These are phyloP conservation scores for Penicillium sp. DNA, from an alignment of 2,329 filamentous ascomycete species.

Conservation along the genomic window DNA sequence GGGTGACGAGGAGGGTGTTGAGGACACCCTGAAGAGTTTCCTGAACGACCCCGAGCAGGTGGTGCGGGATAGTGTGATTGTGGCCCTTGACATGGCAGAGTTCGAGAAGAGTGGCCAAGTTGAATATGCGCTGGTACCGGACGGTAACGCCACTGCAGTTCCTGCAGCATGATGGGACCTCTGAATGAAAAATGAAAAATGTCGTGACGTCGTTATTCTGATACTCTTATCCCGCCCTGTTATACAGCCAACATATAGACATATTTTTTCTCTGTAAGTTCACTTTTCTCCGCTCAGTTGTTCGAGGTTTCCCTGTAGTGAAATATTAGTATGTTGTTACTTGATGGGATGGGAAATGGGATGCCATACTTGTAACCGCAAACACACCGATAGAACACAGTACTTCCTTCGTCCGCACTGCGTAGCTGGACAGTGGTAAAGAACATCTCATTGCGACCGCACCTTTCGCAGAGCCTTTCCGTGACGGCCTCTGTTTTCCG, in stretches of 20 bases:
- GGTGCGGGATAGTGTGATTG: conserved; percentile 88
- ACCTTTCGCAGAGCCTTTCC: conserved; percentile 70
- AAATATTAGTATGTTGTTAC: conserved; percentile 18
- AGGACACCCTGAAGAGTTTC: conserved; percentile 76
- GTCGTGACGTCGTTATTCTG: conserved; percentile 28
- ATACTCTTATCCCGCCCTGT: conserved; percentile 27
- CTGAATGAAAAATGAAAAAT: conserved; percentile 14
- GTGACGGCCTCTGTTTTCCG: conserved; percentile 68
- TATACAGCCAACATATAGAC: conserved; percentile 27
- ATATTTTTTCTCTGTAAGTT: conserved; percentile 14
- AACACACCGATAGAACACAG: conserved; percentile 83
- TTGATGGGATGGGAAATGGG: not conserved
- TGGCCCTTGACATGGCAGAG: conserved; percentile 96
- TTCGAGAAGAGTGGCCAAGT: conserved; percentile 84
- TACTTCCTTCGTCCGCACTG: conserved; percentile 91
- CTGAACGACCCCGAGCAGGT: conserved; percentile 87
- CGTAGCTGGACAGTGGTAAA: conserved; percentile 82
- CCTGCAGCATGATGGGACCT: conserved; percentile 28
- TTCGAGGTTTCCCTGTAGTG: conserved; percentile 33
- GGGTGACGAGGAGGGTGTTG: conserved; percentile 88
- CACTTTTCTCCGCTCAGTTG: conserved; percentile 27
- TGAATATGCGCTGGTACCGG: conserved; percentile 88
- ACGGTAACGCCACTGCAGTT: conserved; percentile 36
- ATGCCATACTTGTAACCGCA: conserved; percentile 72
- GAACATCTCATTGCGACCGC: conserved; percentile 74